Conservation (phyloP, 2,329 filamentous ascomycete species). For the Zymoseptoria brevis region DNA sequence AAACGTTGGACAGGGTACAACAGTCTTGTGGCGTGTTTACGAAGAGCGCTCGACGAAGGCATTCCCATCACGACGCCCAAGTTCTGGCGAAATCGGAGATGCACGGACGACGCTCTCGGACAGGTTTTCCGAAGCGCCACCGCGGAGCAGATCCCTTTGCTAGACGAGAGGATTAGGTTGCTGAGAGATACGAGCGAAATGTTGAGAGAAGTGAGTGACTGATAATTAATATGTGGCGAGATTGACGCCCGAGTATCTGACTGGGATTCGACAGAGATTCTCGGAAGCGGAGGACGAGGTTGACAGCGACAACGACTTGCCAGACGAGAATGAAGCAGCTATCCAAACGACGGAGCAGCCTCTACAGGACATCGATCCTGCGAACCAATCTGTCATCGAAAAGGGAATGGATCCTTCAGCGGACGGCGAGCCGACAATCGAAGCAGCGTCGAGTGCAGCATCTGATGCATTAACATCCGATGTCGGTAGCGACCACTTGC, state of each 20-base stretch:
- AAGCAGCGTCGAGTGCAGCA: neutral
- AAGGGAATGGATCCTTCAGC: neutral
- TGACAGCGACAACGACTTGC: neutral
- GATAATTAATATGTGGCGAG: neutral
- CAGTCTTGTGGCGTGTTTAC: slow-evolving; percentile 80
- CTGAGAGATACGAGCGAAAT: slow-evolving; percentile 76
- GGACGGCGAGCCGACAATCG: neutral
- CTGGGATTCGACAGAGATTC: slow-evolving; percentile 16
- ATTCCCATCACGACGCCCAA: slow-evolving; percentile 82
- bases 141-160: slow-evolving; percentile 76
- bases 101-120: slow-evolving; percentile 62
- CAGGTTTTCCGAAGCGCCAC: slow-evolving; percentile 82
- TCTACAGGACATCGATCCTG: neutral
- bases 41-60: slow-evolving; percentile 81
- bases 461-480: neutral
- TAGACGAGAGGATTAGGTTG: slow-evolving; percentile 68
- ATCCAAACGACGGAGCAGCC: neutral
- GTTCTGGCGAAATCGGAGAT: slow-evolving; percentile 60
- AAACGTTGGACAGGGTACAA: slow-evolving; percentile 89
- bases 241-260: neutral
- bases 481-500: neutral
- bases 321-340: slow-evolving; percentile 1
- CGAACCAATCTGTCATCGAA: neutral
- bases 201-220: slow-evolving; percentile 37
- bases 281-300: slow-evolving; percentile 8